Percentiles rank a stretch among this genome's conserved stretches.
These are phyloP conservation scores for Orobanche coerulescens DNA, from an alignment of 257 asterid genomes.

Conservation along the genomic window DNA sequence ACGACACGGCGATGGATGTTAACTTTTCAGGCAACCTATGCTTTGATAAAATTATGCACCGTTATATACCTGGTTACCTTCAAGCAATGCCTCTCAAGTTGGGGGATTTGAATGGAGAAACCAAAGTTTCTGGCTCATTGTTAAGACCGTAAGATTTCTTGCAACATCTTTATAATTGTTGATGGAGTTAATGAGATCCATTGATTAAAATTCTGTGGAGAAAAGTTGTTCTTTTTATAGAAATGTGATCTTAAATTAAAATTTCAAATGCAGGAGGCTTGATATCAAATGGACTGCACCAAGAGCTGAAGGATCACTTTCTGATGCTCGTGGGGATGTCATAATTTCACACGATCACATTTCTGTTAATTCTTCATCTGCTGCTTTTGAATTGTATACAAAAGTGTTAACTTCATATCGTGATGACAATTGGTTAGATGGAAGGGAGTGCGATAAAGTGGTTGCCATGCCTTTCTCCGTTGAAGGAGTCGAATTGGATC, in stretches of 20 bases:
- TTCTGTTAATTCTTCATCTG: constrained; percentile 80
- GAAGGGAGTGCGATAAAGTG: constrained; percentile 49
- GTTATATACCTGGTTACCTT: constrained; percentile 75
- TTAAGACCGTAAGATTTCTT: constrained; percentile 82
- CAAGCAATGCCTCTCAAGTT: constrained; percentile 71
- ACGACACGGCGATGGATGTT: constrained; percentile 92
- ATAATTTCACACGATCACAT: constrained; percentile 85
- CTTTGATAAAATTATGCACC: constrained; percentile 81
- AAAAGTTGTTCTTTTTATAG: constrained; percentile 14
- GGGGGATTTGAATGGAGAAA: constrained; percentile 91
- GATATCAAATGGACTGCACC: constrained; percentile 99
- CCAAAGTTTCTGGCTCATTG: constrained; percentile 91
- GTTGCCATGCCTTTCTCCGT: constrained; percentile 62
- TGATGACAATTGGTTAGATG: constrained; percentile 41
- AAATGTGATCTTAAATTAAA: constrained; percentile 20
- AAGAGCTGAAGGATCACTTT: constrained; percentile 92
- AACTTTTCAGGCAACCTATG: constrained; percentile 91
- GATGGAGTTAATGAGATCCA: constrained; percentile 8
- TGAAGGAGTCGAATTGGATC: constrained; percentile 89
- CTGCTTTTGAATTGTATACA: constrained; percentile 81
- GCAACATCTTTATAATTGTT: constrained; percentile 23
- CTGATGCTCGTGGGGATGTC: constrained; percentile 99
- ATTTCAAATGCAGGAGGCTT: constrained; percentile 60
- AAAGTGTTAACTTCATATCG: constrained; percentile 76
- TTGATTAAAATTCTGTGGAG: constrained; percentile 17